phyloP scores from a whole-genome alignment of 2,329 filamentous ascomycete genomes.

The Colletotrichum tropicale region DNA sequence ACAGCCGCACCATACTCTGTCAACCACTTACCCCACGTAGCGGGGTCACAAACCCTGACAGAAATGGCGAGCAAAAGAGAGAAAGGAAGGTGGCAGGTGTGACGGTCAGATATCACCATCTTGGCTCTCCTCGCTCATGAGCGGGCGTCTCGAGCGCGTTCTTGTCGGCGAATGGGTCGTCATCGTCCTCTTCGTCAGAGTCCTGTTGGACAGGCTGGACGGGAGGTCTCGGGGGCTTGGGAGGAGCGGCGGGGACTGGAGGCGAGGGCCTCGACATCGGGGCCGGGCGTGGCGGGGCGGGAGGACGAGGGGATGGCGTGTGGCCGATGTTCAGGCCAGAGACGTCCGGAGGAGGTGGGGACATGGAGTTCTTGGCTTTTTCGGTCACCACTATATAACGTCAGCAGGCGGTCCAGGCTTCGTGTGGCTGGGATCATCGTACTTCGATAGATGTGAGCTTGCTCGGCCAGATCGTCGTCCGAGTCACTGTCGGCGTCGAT shows the following conservation, averaged over 20 bases:
- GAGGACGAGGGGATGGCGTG: conserved; percentile 40
- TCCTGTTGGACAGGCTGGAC: conserved; percentile 34
- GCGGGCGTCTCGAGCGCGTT: conserved; percentile 61
- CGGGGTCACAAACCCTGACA: not conserved
- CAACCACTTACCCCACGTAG: not conserved
- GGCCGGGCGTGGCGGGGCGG: conserved; percentile 52
- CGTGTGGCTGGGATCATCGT: conserved; percentile 23
- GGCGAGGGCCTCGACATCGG: conserved; percentile 53
- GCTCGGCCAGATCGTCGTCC: conserved; percentile 70
- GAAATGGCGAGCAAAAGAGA: not conserved
- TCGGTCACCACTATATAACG: conserved; percentile 52
- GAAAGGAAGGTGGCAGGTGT: not conserved
- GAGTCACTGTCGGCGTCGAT: conserved; percentile 78
- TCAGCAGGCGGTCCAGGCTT: conserved; percentile 24
- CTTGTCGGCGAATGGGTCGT: conserved; percentile 85
- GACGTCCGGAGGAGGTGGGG: conserved; percentile 46
- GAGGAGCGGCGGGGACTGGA: conserved; percentile 41
- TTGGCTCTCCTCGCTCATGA: conserved; percentile 12
- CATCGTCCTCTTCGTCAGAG: conserved; percentile 69
- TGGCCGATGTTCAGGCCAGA: conserved; percentile 47
- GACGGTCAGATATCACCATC: conserved; percentile 18
- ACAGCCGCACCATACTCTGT: not conserved
- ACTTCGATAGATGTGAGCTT: conserved; percentile 69
- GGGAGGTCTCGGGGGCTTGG: conserved; percentile 38
- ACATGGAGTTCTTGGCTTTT: conserved; percentile 53